Base-by-base conservation (phyloP, 169 alveolate genomes). In the Eimeria falciformis region DNA sequence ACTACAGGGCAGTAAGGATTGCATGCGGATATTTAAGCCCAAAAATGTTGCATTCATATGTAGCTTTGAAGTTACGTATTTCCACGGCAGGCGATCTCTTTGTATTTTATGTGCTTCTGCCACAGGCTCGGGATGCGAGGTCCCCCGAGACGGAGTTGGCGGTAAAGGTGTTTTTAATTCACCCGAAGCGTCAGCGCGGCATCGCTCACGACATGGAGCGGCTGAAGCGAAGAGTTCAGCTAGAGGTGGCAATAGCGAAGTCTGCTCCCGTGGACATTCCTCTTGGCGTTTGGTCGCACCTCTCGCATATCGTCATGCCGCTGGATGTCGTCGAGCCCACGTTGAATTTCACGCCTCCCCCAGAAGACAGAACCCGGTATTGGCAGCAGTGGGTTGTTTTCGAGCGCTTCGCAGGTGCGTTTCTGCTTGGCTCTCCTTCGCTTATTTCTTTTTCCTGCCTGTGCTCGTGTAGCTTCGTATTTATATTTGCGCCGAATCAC, bases 301-400 rank as follows among this genome's bases (percentile, higher is more conserved):
- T 56, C n/a, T 9, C 90, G 1, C 90, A 82, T 23, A 17, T 82
- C 40, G 90, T 56, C 37, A 56, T 82, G 27, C 90, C 90, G 53
- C 46, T 82, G 12, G 90, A 82, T 23, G 75, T 82, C 45, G 78
- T 82, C 25, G 79, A 82, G 62, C 75, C 73, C 17, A 27, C 47
- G 6, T 11, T 3, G 18, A 40, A 29, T 3, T 7, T 12, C 73
- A 4, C 47, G 43, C 21, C 89, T 5, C 89, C 89, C 7, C 75
- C 89, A 27, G 14, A 11, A 43, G 55, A 79, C 23, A 47, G 27
- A 18, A 58, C 78, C 58, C 40, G 88, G 21, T 79, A 50, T 50
- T 79, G 88, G 88, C 88, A n/a, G n/a, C 88, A 79, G 53, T 79
- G 88, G 88, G 46, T 79, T 18, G 40, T 79, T 47, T 79, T 79